Evolutionary conservation across 306 rosid species (phyloP).

Genomic region (Oxytropis ochrocephala): DNA sequence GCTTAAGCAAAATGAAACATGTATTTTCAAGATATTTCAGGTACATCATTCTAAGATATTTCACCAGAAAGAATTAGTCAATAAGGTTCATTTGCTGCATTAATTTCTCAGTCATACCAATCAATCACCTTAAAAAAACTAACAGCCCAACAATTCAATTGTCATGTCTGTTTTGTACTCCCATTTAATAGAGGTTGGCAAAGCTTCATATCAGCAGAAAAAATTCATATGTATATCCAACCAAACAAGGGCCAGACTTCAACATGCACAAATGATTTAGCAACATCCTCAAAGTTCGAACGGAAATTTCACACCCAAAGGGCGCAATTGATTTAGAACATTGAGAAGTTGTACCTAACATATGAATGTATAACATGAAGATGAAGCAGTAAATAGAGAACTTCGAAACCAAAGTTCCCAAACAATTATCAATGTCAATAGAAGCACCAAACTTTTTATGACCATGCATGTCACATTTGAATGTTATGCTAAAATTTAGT

Average conservation of each 20-base stretch:
- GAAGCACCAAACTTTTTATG: no score
- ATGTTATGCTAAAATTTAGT: slow-evolving; percentile 3
- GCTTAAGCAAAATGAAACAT: no score
- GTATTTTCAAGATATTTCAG: background rate
- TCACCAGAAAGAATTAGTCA: slow-evolving; percentile 98
- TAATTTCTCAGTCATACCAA: slow-evolving; percentile 95
- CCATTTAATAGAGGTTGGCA: background rate
- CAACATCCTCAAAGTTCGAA: slow-evolving; percentile 82
- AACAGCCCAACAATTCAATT: background rate
- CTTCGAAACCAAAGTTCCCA: background rate
- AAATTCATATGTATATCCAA: slow-evolving; percentile 82
- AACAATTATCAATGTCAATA: no score
- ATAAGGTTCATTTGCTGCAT: slow-evolving; percentile 95
- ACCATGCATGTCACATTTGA: background rate
- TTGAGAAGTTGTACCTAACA: slow-evolving; percentile 7
- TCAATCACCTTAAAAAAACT: slow-evolving; percentile 68
- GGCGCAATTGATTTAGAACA: slow-evolving; percentile 9
- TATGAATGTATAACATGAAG: background rate
- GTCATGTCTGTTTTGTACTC: slow-evolving; percentile 9
- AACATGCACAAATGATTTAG: slow-evolving; percentile 84
- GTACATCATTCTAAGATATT: slow-evolving; percentile 87
- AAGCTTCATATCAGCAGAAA: background rate
- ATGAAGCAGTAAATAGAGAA: slow-evolving; percentile 11
- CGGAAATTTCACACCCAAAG: slow-evolving; percentile 69
- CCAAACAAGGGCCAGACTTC: slow-evolving; percentile 93